Conservation (phyloP, 2,329 filamentous ascomycete species). For the Berkeleyomyces basicola region DNA sequence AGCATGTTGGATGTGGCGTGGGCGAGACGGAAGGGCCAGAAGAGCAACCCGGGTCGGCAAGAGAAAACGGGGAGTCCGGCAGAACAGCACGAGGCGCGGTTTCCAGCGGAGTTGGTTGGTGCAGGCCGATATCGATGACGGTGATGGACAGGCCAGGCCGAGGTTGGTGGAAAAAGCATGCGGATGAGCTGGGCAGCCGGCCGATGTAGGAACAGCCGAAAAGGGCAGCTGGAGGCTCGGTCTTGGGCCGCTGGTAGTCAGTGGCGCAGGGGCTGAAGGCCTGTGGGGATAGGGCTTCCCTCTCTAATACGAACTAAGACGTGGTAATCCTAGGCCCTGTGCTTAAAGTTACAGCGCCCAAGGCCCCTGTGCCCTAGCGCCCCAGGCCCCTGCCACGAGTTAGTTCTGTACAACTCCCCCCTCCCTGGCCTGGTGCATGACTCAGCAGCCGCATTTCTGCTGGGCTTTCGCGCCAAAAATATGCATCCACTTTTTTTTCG, state of each 20-base stretch:
- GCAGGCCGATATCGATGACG: no score
- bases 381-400: no score
- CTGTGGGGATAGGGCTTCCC: no score
- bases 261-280: not conserved
- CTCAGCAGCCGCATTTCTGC: not conserved
- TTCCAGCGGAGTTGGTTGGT: no score
- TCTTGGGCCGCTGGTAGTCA: constrained; percentile 13
- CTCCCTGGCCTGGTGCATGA: not conserved
- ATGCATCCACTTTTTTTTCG: constrained; percentile 3
- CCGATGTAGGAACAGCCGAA: constrained; percentile 8
- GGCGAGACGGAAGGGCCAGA: not conserved
- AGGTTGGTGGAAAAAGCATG: constrained; percentile 8
- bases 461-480: constrained; percentile 1
- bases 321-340: not conserved
- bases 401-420: no score
- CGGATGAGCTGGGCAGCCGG: constrained; percentile 3
- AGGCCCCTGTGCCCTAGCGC: no score
- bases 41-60: not conserved
- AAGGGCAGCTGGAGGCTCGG: not conserved
- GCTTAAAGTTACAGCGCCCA: not conserved
- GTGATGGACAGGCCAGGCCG: not conserved
- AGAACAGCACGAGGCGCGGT: no score
- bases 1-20: constrained; percentile 2
- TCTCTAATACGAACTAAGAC: no score
- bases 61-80: no score